Evolutionary conservation across 2,329 filamentous ascomycete species (phyloP).

Genomic region (Graphilbum fragrans): DNA sequence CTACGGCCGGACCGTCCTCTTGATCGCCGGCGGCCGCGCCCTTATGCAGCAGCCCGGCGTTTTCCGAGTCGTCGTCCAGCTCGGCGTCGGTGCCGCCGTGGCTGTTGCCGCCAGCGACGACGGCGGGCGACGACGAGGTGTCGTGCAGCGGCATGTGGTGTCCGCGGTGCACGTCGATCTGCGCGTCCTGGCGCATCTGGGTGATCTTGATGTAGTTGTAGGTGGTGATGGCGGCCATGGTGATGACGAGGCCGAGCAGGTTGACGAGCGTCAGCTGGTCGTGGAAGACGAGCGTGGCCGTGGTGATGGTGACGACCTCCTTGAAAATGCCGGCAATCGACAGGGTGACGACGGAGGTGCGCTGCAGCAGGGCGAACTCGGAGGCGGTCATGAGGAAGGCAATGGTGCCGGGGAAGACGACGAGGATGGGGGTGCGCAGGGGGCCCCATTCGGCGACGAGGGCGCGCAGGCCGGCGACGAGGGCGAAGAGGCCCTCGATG

Average conservation of each 20-base stretch:
- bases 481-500: slow-evolving; percentile 64
- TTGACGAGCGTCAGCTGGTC: slow-evolving; percentile 83
- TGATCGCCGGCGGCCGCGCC: slow-evolving; percentile 11
- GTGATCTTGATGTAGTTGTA: slow-evolving; percentile 95
- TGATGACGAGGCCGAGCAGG: slow-evolving; percentile 74
- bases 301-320: slow-evolving; percentile 90
- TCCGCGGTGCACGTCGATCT: slow-evolving; percentile 32
- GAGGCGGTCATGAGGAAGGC: slow-evolving; percentile 95
- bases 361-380: slow-evolving; percentile 89
- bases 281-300: slow-evolving; percentile 77
- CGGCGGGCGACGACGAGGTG: background rate
- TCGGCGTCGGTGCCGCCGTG: slow-evolving; percentile 10
- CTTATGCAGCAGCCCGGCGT: slow-evolving; percentile 32
- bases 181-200: slow-evolving; percentile 74
- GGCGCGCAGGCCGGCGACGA: slow-evolving; percentile 51
- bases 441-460: slow-evolving; percentile 58
- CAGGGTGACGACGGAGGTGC: slow-evolving; percentile 89
- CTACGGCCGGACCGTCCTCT: background rate
- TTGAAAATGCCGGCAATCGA: slow-evolving; percentile 98
- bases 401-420: slow-evolving; percentile 81
- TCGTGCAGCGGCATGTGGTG: slow-evolving; percentile 18
- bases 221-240: slow-evolving; percentile 70
- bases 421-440: slow-evolving; percentile 53
- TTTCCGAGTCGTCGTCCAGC: slow-evolving; percentile 28
- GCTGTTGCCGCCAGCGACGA: slow-evolving; percentile 2